Conservation (phyloP, 768 basidiomycete genomes). For the Glaciozyma antarctica region DNA sequence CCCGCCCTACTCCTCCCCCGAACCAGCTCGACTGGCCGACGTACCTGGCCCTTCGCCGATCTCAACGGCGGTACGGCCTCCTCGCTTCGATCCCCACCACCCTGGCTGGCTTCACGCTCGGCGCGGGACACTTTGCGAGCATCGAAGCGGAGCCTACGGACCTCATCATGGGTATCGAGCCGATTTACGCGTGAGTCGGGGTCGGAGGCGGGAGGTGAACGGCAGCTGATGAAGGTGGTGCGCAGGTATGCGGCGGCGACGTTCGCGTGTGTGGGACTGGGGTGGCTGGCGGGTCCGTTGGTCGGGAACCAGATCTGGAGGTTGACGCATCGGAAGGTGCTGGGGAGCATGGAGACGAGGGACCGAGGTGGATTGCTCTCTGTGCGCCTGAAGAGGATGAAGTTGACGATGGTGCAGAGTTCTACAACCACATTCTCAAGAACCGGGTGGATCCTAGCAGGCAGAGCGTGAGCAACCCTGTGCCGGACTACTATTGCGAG, state of each 20-base stretch:
- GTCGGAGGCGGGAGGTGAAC: neutral
- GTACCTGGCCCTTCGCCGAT: slow-evolving; percentile 26
- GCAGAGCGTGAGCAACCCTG: slow-evolving; percentile 36
- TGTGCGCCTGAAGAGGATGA: neutral
- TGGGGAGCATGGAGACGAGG: slow-evolving; percentile 28
- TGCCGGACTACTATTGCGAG: slow-evolving; percentile 32
- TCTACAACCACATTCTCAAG: slow-evolving; percentile 23
- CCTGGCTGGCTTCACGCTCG: slow-evolving; percentile 23
- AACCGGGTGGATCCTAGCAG: slow-evolving; percentile 40
- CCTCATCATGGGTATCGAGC: slow-evolving; percentile 30
- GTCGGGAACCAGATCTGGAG: slow-evolving; percentile 29
- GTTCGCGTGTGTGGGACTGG: slow-evolving; percentile 28
- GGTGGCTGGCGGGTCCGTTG: slow-evolving; percentile 33
- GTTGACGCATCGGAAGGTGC: slow-evolving; percentile 14
- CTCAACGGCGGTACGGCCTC: slow-evolving; percentile 26
- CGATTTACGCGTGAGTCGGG: slow-evolving; percentile 24
- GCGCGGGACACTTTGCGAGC: slow-evolving; percentile 30
- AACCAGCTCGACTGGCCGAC: slow-evolving; percentile 25
- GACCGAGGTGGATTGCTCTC: slow-evolving; percentile 21
- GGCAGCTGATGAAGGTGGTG: neutral
- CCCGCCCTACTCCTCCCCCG: too few relatives aligned
- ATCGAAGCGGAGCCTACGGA: slow-evolving; percentile 28
- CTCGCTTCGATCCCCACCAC: slow-evolving; percentile 33
- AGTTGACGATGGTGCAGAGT: slow-evolving; percentile 1
- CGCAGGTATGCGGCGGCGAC: slow-evolving; percentile 29